Conservation (phyloP, 139 green algal species). For the Chlorella sp. region DNA sequence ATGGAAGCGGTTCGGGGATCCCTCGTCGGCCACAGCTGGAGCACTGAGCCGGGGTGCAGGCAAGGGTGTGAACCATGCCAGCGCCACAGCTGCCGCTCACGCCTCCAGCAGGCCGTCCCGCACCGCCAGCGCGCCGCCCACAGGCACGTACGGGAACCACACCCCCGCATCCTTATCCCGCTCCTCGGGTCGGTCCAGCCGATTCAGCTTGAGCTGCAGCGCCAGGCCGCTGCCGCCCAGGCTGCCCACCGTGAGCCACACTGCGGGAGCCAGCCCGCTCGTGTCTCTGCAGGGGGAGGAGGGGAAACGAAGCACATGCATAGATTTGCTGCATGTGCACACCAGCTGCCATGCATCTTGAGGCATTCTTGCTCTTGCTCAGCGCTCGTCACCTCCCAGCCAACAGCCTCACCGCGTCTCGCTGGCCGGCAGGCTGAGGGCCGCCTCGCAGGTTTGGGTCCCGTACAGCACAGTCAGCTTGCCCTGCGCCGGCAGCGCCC, state of each 20-base stretch:
- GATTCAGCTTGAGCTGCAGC: conserved; percentile 68
- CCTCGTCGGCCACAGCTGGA: too few species aligned
- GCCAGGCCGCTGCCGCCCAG: conserved; percentile 54
- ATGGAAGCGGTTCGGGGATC: too few species aligned
- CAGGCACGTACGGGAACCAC: conserved; percentile 74
- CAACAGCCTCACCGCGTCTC: conserved; percentile 32
- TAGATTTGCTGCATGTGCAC: too few species aligned
- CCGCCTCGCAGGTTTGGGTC: conserved; percentile 31
- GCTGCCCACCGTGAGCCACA: conserved; percentile 64
- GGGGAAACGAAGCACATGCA: too few species aligned
- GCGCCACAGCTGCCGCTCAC: not conserved
- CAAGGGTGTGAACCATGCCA: too few species aligned
- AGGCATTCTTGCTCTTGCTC: not conserved
- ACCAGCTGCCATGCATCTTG: too few species aligned
- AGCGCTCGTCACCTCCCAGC: not conserved
- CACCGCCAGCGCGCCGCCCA: conserved; percentile 73
- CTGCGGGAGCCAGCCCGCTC: conserved; percentile 29
- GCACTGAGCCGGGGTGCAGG: too few species aligned
- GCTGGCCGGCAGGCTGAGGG: conserved; percentile 45
- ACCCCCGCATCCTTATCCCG: conserved; percentile 60
- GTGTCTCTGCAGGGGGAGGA: conserved; percentile 26
- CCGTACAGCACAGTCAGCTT: conserved; percentile 46
- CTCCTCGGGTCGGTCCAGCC: conserved; percentile 57
- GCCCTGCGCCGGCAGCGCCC: conserved; percentile 42
- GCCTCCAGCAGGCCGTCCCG: conserved; percentile 36